These are phyloP conservation scores for Hyaloscypha bicolor DNA, from an alignment of 495 filamentous ascomycete species.

Conservation along the genomic window DNA sequence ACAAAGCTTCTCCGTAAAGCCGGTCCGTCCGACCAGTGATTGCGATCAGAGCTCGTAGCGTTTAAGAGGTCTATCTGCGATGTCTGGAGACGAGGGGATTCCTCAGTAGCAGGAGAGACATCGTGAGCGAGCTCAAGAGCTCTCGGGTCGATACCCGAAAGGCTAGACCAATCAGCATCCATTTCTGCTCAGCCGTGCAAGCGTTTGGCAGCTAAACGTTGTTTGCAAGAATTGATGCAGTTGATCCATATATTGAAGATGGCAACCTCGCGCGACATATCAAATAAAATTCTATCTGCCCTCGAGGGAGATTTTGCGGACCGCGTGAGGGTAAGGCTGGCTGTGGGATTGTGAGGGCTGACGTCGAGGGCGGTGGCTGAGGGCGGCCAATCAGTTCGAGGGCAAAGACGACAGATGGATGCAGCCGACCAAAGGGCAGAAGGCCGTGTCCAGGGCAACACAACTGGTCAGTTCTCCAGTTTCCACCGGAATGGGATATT, in stretches of 20 bases:
- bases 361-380: neutral
- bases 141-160: neutral
- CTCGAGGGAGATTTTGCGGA: neutral
- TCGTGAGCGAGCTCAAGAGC: neutral
- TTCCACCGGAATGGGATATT: too few species aligned
- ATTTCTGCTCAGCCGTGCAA: neutral
- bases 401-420: neutral
- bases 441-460: too few species aligned
- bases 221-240: neutral
- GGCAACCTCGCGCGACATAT: neutral
- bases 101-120: neutral
- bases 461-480: too few species aligned
- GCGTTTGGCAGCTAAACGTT: neutral
- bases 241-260: neutral
- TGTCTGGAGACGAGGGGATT: too few species aligned
- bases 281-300: neutral
- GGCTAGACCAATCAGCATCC: neutral
- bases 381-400: constrained; percentile 7
- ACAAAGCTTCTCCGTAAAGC: neutral
- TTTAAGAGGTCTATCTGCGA: neutral
- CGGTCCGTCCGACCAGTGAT: neutral
- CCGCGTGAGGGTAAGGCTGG: neutral
- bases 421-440: too few species aligned
- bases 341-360: neutral
- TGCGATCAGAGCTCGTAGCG: neutral